Conservation (phyloP, 192 early-diverging fungal species). For the Backusella circina region DNA sequence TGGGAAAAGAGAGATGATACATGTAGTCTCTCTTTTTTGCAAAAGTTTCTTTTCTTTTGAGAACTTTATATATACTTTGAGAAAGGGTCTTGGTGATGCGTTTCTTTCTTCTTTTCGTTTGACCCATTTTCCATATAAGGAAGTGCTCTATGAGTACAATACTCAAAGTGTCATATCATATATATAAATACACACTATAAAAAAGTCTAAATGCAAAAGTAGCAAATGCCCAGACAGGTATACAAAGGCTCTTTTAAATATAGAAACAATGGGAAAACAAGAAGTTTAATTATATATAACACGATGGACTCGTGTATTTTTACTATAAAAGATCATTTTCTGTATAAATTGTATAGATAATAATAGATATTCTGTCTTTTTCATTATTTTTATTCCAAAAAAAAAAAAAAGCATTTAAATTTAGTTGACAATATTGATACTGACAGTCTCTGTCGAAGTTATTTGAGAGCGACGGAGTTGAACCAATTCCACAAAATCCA, state of each 20-base stretch:
- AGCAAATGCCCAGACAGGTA: no score
- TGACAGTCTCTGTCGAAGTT: slow-evolving; percentile 25
- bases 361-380: neutral
- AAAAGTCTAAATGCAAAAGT: no score
- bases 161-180: no score
- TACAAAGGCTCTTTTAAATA: neutral
- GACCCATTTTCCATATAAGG: no score
- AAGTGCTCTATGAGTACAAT: no score
- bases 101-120: no score
- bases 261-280: neutral
- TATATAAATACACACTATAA: no score
- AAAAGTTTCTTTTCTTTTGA: no score
- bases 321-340: neutral
- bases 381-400: neutral
- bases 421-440: slow-evolving; percentile 21
- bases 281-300: neutral
- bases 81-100: no score
- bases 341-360: neutral
- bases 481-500: slow-evolving; percentile 21
- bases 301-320: neutral
- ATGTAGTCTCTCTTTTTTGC: no score
- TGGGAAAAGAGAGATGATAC: no score
- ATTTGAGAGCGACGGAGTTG: slow-evolving; percentile 16
- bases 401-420: neutral
- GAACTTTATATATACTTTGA: no score